A percentile compares a stretch with the other conserved stretches of the same genome.
These are phyloP conservation scores for Fusarium pseudoanthophilum DNA, from an alignment of 2,329 filamentous ascomycete genomes.

Conservation along the genomic window DNA sequence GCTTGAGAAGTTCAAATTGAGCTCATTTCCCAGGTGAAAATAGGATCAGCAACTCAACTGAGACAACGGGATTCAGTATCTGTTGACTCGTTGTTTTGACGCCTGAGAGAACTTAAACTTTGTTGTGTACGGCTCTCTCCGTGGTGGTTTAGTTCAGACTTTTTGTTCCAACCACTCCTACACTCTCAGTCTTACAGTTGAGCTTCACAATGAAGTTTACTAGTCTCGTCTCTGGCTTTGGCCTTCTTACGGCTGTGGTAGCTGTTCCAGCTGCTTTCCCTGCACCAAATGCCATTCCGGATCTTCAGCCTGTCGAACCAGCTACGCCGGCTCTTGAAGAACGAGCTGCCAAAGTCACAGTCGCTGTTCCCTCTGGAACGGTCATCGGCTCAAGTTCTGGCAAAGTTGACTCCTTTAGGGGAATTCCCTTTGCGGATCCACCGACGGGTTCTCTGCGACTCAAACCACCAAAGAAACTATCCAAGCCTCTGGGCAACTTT, in stretches of 20 bases:
- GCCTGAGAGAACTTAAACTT: background rate
- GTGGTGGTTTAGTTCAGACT: background rate
- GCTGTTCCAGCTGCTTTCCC: conserved; percentile 36
- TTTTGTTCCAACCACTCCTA: conserved; percentile 3
- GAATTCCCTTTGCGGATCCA: conserved; percentile 79
- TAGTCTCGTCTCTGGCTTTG: conserved; percentile 22
- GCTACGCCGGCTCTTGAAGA: conserved; percentile 51
- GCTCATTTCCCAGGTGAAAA: conserved; percentile 20
- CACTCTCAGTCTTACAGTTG: background rate
- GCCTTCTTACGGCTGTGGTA: conserved; percentile 28
- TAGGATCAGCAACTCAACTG: conserved; percentile 12
- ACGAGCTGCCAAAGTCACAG: conserved; percentile 60
- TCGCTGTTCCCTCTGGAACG: conserved; percentile 66
- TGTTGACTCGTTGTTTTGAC: background rate
- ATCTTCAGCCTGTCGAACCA: conserved; percentile 1
- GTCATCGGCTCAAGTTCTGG: conserved; percentile 59
- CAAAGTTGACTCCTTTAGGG: conserved; percentile 74
- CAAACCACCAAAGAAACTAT: conserved; percentile 71
- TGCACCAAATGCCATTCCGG: conserved; percentile 16
- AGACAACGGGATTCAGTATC: conserved; percentile 12
- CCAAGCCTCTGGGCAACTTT: conserved; percentile 66
- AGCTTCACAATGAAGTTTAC: conserved; percentile 33
- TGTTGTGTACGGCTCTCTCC: background rate
- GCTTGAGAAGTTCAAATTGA: conserved; percentile 36
- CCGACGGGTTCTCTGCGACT: conserved; percentile 75